These are phyloP conservation scores for Sextonia rubra DNA, from an alignment of 164 flowering plant genomes.

Conservation along the genomic window DNA sequence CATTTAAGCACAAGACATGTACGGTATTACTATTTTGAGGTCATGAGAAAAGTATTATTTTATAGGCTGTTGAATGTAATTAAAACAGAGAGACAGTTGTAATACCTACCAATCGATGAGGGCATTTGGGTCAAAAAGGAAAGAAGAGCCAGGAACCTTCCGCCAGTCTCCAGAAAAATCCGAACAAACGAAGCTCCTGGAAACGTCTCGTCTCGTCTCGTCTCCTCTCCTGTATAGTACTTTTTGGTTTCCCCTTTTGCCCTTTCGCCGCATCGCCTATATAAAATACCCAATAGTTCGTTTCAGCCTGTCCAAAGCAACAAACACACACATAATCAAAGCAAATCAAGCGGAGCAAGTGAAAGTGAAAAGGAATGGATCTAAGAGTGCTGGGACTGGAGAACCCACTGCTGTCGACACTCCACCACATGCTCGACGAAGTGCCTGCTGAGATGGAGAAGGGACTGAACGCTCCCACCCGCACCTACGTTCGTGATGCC, in stretches of 20 bases:
- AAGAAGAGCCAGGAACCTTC: no score
- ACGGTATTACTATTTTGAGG: no score
- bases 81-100: neutral
- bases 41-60: neutral
- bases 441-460: constrained; percentile 27
- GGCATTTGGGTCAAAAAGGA: neutral
- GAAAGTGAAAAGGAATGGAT: neutral
- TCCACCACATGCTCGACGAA: constrained; percentile 36
- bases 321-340: neutral
- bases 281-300: no score
- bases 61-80: neutral
- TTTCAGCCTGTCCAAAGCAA: neutral
- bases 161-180: no score
- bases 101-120: neutral
- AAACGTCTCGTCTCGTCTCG: no score
- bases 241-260: no score
- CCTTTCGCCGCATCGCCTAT: no score
- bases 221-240: no score
- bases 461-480: constrained; percentile 27
- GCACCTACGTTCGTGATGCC: constrained; percentile 59
- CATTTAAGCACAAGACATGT: no score
- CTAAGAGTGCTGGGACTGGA: constrained; percentile 8
- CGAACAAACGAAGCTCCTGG: no score
- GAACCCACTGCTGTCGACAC: constrained; percentile 33
- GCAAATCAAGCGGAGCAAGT: neutral